Evolutionary conservation across 208 protist genomes (phyloP).

Genomic region (Zelonia costaricensis): DNA sequence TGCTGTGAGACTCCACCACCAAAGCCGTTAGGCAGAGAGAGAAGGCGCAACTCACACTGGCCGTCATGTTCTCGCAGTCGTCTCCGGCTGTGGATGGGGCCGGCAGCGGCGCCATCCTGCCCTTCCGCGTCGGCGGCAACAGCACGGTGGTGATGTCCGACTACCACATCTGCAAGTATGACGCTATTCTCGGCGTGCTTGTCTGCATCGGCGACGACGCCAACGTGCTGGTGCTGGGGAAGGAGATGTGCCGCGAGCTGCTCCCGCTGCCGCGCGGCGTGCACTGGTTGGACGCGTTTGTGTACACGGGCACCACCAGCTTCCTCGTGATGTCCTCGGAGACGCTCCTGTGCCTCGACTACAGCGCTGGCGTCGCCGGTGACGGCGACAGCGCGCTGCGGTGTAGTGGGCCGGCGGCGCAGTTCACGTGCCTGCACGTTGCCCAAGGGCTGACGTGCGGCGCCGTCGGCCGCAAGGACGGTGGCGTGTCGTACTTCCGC

Average conservation of each 20-base stretch:
- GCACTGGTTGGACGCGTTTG: constrained; percentile 70
- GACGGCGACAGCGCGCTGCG: constrained; percentile 33
- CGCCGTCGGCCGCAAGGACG: constrained; percentile 64
- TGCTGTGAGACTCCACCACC: no score
- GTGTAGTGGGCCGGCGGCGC: constrained; percentile 20
- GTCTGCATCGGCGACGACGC: constrained; percentile 77
- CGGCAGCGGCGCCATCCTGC: constrained; percentile 8
- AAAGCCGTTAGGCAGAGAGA: no score
- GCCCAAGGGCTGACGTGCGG: constrained; percentile 77
- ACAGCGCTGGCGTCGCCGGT: constrained; percentile 30
- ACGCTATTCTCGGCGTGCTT: constrained; percentile 71
- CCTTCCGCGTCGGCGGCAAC: constrained; percentile 48
- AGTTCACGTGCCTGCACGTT: constrained; percentile 72
- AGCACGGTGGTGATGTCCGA: constrained; percentile 72
- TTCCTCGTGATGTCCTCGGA: constrained; percentile 80
- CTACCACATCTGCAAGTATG: constrained; percentile 82
- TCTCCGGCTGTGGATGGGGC: background rate
- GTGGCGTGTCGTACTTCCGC: constrained; percentile 72
- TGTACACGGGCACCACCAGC: constrained; percentile 78
- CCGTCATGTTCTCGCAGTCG: constrained; percentile 10
- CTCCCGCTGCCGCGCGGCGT: constrained; percentile 52
- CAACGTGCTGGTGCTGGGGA: constrained; percentile 63
- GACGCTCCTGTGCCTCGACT: constrained; percentile 67
- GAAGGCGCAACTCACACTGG: no score
- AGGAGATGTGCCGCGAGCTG: constrained; percentile 54